Evolutionary conservation across 2,329 filamentous ascomycete species (phyloP), one percentile per base, ranked within the genome.

Genomic region (Pseudopyrenochaeta lycopersici): DNA sequence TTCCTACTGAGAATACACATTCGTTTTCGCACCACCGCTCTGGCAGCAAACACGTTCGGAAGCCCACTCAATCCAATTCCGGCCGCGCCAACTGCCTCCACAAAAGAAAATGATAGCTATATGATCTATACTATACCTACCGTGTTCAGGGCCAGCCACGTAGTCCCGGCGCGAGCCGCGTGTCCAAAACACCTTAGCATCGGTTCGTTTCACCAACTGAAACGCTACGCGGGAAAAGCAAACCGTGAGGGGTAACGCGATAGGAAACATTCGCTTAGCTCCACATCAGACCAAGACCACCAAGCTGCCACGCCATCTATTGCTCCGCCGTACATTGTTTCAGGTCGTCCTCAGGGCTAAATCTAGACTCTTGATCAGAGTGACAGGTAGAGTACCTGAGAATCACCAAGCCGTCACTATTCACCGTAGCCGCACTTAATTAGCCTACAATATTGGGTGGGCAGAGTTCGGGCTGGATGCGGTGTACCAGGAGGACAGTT

Each of bases 361-460:
- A 74, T 32, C 71, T 71, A 54, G 74, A 56, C 17, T 77, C 70
- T 1, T 70, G 67, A 50, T 78, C 76, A 54, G 77, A 76, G 48
- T 76, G 63, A 15, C 75, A 62, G 5, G 70, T 70, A 27, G 77
- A 52, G 44, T 78, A 78, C 2, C 60, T 62, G n/a, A 77, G 58
- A 46, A 78, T 76, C 5, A 73, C 74, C 49, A 56, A 14, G 9
- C 73, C 70, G 52, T 78, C 75, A 54, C n/a, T 71, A 64, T 32
- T 77, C 84, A 50, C 80, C 72, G 45, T 87, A 81, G 36, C 72
- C 81, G 47, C 75, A 73, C 53, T 83, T 81, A 72, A 88, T 83
- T 88, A 85, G 74, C 88, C 85, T 27, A 88, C 79, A 33, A 88
- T 80, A 81, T 84, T 2, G 85, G 84, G 61, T 87, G 87, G 29